A percentile compares a stretch with the other conserved stretches of the same genome.
Conservation (phyloP, 805 yeast species). For the Priceomyces haplophilus region DNA sequence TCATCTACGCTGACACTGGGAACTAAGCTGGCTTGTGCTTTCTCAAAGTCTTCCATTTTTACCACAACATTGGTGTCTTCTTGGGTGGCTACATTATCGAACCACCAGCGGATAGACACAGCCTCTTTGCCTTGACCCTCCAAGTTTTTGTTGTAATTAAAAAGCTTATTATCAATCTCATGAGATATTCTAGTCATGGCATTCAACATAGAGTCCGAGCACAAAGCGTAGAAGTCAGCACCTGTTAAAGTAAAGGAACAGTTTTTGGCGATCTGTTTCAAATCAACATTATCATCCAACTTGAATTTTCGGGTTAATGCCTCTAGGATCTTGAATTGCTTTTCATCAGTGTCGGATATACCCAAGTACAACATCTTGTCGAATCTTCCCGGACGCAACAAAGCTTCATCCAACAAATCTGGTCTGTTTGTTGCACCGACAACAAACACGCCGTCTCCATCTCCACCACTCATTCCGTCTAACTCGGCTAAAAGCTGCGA, state of each 20-base stretch:
- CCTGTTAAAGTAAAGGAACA: slow-evolving; percentile 95
- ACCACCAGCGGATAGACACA: slow-evolving; percentile 82
- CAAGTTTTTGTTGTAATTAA: slow-evolving; percentile 42
- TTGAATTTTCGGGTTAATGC: slow-evolving; percentile 86
- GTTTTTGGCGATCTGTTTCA: slow-evolving; percentile 54
- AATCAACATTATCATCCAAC: slow-evolving; percentile 56
- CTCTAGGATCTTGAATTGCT: slow-evolving; percentile 78
- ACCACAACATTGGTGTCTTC: slow-evolving; percentile 71
- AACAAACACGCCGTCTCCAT: slow-evolving; percentile 78
- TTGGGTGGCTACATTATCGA: slow-evolving; percentile 70
- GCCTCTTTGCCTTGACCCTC: slow-evolving; percentile 32
- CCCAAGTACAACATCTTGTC: slow-evolving; percentile 95
- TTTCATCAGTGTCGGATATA: slow-evolving; percentile 84
- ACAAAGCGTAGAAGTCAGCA: slow-evolving; percentile 94
- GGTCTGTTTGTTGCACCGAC: slow-evolving; percentile 99
- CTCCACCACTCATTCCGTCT: slow-evolving; percentile 91
- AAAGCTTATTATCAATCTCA: slow-evolving; percentile 65
- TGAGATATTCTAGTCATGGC: slow-evolving; percentile 92
- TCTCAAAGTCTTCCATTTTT: slow-evolving; percentile 67
- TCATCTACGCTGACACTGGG: slow-evolving; percentile 91
- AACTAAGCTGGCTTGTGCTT: slow-evolving; percentile 64
- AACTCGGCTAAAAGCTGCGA: slow-evolving; percentile 92
- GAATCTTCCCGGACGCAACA: slow-evolving; percentile 90
- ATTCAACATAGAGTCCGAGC: slow-evolving; percentile 93
- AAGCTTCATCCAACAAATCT: slow-evolving; percentile 89